Evolutionary conservation across 2,329 filamentous ascomycete species (phyloP), one percentile per base, ranked within the genome.

Genomic region (Botrytis aclada): DNA sequence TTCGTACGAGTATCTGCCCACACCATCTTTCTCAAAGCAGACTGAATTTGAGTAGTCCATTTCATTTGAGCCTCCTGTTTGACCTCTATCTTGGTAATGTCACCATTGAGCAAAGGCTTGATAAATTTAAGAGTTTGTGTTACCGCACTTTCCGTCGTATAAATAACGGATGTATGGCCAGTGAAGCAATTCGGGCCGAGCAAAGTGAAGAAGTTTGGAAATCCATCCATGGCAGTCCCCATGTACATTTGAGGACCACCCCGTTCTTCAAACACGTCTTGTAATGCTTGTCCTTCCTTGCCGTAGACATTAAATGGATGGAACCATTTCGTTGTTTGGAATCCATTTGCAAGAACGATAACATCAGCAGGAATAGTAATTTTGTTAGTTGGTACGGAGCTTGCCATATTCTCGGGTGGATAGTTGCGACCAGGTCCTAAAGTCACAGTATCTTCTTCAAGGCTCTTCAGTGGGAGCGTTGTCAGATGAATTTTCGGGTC

Each of bases 111-210:
- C 29, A 90, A 82, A 4, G 85, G 84, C 74, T 84, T 84, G 75
- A 89, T 85, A 75, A 89, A 86, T 3, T 86, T 86, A 34, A 89
- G 75, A 1, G 83, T 84, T 77, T 87, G 86, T 60, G 86, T 84
- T 45, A 88, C 83, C 81, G 86, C 86, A 77, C 88, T 88, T 77
- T 90, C 88, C 4, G 83, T 83, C 0, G 87, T 85, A 72, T 89
- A 82, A 56, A 90, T 86, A 8, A 89, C 87, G 41, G 84, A 86
- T 4, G 83, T 84, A 78, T 90, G 88, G 0, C 88, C 88, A 0
- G 88, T 89, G 0, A 83, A 86, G 0, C 86, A 88, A 75, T 90
- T 90, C 1, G 88, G 88, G 0, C 88, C 88, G 73, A 87, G 86
- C 12, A 89, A 82, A 71, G 88, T 83, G 80, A 89, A 89, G 78